phyloP scores from a whole-genome alignment of 2,329 filamentous ascomycete species.

The Xylariaceae sp. region DNA sequence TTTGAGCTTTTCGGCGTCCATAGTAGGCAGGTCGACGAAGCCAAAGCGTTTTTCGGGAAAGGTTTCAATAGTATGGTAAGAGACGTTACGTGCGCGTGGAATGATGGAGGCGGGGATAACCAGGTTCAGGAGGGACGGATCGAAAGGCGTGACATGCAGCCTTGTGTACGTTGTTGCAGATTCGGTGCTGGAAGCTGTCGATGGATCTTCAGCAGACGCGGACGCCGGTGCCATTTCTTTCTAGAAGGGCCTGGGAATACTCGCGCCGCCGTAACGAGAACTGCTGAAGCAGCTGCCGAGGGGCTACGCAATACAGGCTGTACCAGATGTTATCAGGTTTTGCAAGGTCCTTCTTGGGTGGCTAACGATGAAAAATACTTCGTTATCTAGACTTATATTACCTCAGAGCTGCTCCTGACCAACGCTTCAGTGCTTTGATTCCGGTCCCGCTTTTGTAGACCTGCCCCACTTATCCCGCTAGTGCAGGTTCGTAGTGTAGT shows the following conservation, averaged over 20 bases:
- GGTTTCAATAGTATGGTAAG: slow-evolving; percentile 80
- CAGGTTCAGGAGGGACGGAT: slow-evolving; percentile 65
- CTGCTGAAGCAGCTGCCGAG: no score
- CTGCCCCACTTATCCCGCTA: no score
- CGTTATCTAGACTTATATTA: no score
- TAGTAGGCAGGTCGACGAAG: slow-evolving; percentile 74
- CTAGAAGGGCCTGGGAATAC: no score
- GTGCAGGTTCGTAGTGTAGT: no score
- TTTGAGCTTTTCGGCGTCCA: slow-evolving; percentile 84
- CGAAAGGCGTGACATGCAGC: slow-evolving; percentile 86
- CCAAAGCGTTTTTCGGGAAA: slow-evolving; percentile 91
- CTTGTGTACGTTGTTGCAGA: slow-evolving; percentile 43
- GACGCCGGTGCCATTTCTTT: background rate
- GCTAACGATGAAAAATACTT: background rate
- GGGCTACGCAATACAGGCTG: no score
- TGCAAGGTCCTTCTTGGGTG: no score
- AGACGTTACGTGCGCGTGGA: slow-evolving; percentile 69
- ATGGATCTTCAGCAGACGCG: slow-evolving; percentile 14
- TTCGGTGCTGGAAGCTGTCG: slow-evolving; percentile 6
- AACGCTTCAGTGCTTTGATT: no score
- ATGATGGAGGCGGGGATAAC: slow-evolving; percentile 67
- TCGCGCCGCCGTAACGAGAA: no score
- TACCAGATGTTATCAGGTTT: no score
- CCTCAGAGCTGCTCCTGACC: no score
- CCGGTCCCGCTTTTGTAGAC: no score